Evolutionary conservation across 2,329 filamentous ascomycete species (phyloP).

Genomic region (Xylaria polymorpha): DNA sequence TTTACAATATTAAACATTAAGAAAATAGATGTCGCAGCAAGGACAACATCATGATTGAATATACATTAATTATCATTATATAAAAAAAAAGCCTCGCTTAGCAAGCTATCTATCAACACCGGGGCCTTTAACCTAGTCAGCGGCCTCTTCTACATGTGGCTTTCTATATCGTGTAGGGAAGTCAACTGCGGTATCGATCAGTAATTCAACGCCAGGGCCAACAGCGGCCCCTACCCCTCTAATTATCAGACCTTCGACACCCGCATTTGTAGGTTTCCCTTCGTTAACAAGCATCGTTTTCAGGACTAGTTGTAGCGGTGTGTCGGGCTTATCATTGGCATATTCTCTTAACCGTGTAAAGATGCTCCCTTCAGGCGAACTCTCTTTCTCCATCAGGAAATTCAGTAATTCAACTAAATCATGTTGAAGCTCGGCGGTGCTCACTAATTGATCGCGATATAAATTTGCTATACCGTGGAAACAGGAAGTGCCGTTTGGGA

Average conservation of each 20-base stretch:
- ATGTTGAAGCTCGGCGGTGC: not conserved
- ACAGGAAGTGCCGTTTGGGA: not conserved
- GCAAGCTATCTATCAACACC: not conserved
- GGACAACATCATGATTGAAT: not conserved
- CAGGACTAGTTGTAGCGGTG: not conserved
- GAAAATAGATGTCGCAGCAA: not conserved
- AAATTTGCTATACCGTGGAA: not conserved
- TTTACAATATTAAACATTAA: not conserved
- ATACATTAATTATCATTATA: not conserved
- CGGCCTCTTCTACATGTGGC: not conserved
- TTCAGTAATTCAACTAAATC: not conserved
- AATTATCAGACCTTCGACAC: not conserved
- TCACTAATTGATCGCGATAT: conserved; percentile 4
- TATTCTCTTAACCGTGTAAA: not conserved
- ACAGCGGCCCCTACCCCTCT: not conserved
- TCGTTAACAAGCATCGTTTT: not conserved
- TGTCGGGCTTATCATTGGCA: not conserved
- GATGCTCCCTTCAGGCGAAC: not conserved
- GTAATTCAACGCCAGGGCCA: not conserved
- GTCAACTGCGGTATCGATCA: not conserved
- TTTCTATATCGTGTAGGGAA: not conserved
- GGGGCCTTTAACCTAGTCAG: not conserved
- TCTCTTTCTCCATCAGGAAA: not conserved
- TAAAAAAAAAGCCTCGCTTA: not conserved
- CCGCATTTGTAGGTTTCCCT: not conserved